These are phyloP conservation scores for Yamadazyma dushanensis DNA, from an alignment of 1,139 yeast genomes.

Conservation along the genomic window DNA sequence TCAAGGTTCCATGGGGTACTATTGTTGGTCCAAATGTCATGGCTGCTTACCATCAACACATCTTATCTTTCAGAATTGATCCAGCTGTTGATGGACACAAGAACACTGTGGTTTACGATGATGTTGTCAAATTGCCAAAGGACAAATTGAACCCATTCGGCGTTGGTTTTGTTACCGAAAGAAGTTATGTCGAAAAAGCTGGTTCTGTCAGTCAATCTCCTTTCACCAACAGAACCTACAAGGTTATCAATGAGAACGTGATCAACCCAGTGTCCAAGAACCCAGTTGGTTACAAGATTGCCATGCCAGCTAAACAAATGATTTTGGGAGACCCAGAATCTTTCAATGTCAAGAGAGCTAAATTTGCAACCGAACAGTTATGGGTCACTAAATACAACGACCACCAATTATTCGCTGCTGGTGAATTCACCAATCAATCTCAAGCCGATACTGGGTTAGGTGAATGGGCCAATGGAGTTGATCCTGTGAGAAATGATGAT, in stretches of 20 bases:
- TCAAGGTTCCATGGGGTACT: conserved; percentile 80
- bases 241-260: conserved; percentile 75
- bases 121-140: conserved; percentile 64
- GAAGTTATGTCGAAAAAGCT: conserved; percentile 68
- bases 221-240: conserved; percentile 72
- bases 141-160: conserved; percentile 66
- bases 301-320: conserved; percentile 77
- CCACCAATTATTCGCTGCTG: conserved; percentile 70
- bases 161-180: conserved; percentile 69
- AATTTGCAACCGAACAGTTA: conserved; percentile 69
- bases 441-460: conserved; percentile 63
- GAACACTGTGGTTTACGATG: conserved; percentile 76
- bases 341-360: conserved; percentile 64
- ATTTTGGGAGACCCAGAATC: conserved; percentile 66
- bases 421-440: conserved; percentile 79
- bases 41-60: conserved; percentile 90
- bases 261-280: conserved; percentile 73
- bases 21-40: conserved; percentile 81
- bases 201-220: conserved; percentile 76
- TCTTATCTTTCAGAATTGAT: conserved; percentile 80
- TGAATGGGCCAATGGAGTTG: conserved; percentile 66
- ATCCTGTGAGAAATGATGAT: conserved; percentile 76
- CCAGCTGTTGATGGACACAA: conserved; percentile 86
- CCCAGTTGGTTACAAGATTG: conserved; percentile 82
- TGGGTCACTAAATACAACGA: conserved; percentile 78